Conservation (phyloP, 495 filamentous ascomycete genomes). For the Neurospora pannonica region DNA sequence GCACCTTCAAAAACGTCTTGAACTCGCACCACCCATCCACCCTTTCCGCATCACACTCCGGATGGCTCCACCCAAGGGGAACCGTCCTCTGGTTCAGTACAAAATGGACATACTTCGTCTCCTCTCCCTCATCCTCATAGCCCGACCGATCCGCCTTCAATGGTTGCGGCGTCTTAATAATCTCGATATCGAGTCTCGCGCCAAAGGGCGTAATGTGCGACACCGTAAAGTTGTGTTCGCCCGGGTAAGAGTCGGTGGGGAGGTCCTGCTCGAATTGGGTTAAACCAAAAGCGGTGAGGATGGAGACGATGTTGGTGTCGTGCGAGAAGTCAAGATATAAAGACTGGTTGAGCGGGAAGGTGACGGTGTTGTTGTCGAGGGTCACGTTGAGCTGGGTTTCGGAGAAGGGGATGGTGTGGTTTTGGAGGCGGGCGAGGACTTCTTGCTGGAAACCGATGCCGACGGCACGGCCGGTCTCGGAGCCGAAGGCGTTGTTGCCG, state of each 20-base stretch:
- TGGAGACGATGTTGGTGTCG: slow-evolving; percentile 68
- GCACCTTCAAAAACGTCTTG: slow-evolving; percentile 42
- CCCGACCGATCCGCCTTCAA: slow-evolving; percentile 32
- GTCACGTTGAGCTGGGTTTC: slow-evolving; percentile 56
- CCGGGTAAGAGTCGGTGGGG: slow-evolving; percentile 32
- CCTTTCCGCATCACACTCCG: slow-evolving; percentile 42
- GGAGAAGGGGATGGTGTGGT: slow-evolving; percentile 42
- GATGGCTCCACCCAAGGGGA: slow-evolving; percentile 45
- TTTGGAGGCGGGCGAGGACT: slow-evolving; percentile 47
- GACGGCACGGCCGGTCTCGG: slow-evolving; percentile 50
- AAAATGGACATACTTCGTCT: slow-evolving; percentile 55
- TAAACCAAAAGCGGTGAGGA: slow-evolving; percentile 64
- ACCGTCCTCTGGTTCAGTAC: slow-evolving; percentile 55
- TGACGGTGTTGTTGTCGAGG: slow-evolving; percentile 50
- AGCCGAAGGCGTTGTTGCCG: slow-evolving; percentile 48
- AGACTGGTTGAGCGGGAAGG: slow-evolving; percentile 58
- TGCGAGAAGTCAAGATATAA: slow-evolving; percentile 81
- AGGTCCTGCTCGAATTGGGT: slow-evolving; percentile 52
- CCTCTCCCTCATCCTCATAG: slow-evolving; percentile 21
- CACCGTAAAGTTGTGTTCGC: slow-evolving; percentile 42
- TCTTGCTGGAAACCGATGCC: slow-evolving; percentile 57
- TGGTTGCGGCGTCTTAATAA: slow-evolving; percentile 48
- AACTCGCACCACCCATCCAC: slow-evolving; percentile 61
- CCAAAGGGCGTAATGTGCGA: slow-evolving; percentile 51
- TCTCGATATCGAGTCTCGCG: slow-evolving; percentile 53